A percentile compares a stretch with the other conserved stretches of the same genome.
Evolutionary conservation across 305 asterid genomes (phyloP).

Genomic region (Solanum hybrid): DNA sequence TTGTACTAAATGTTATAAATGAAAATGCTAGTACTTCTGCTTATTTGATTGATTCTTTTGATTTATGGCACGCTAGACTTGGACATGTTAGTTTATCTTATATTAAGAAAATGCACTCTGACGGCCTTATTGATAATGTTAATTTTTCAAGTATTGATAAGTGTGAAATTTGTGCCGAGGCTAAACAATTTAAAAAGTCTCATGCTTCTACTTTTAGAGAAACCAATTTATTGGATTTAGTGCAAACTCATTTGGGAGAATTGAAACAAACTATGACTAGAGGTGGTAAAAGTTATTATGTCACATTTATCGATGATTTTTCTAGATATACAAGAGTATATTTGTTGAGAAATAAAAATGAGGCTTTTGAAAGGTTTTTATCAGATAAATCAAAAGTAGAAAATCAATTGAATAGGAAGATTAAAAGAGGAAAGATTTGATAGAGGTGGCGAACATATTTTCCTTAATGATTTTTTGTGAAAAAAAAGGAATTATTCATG

Average conservation of each 20-base stretch:
- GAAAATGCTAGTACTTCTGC: too few species aligned
- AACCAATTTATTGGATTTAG: too few species aligned
- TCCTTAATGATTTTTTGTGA: background rate
- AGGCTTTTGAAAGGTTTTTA: background rate
- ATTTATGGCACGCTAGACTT: background rate
- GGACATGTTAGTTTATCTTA: background rate
- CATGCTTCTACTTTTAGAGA: background rate
- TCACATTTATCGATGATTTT: background rate
- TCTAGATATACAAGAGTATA: background rate
- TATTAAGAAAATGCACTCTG: background rate
- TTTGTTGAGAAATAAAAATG: background rate
- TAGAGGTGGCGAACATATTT: background rate
- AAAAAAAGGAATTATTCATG: too few species aligned
- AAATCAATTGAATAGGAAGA: background rate
- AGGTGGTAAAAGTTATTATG: background rate
- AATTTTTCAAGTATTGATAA: background rate
- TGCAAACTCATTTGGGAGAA: background rate
- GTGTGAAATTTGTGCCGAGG: background rate
- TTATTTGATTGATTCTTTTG: too few species aligned
- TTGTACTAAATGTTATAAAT: too few species aligned
- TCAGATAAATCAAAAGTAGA: background rate
- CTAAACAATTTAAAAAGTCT: background rate
- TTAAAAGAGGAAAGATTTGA: background rate
- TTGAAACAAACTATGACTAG: background rate
- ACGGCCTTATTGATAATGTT: background rate